These are phyloP conservation scores for Kwoniella heveanensis DNA, from an alignment of 768 basidiomycete genomes.

Conservation along the genomic window DNA sequence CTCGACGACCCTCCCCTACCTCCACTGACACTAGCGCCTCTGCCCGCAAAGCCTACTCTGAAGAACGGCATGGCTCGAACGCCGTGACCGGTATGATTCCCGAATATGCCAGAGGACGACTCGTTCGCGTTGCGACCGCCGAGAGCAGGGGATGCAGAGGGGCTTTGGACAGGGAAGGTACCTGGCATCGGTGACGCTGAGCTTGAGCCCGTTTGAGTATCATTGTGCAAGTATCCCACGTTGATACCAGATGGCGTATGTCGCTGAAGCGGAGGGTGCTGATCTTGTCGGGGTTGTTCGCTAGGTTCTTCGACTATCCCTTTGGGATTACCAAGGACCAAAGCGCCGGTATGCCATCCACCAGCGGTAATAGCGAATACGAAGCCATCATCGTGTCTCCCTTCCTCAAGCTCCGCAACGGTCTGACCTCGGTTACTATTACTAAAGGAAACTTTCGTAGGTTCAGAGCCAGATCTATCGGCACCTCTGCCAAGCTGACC, in stretches of 20 bases:
- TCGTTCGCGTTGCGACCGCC: neutral
- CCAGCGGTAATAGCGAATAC: conserved; percentile 78
- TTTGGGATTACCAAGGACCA: conserved; percentile 65
- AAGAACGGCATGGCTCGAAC: conserved; percentile 22
- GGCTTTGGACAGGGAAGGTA: conserved; percentile 5
- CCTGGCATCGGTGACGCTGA: neutral
- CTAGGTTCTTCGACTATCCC: neutral
- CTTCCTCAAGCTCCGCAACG: too few species aligned
- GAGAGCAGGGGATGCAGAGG: neutral
- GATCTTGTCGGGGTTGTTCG: neutral
- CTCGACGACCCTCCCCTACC: conserved; percentile 7
- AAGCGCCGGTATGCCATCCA: conserved; percentile 89
- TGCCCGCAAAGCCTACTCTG: conserved; percentile 19
- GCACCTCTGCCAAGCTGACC: conserved; percentile 84
- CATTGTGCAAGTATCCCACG: neutral
- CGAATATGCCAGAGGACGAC: neutral
- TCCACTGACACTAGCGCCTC: conserved; percentile 7
- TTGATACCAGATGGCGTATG: neutral
- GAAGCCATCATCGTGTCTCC: conserved; percentile 58
- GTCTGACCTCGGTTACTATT: conserved; percentile 29
- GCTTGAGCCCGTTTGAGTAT: neutral
- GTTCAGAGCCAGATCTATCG: conserved; percentile 59
- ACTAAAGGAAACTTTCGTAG: conserved; percentile 46
- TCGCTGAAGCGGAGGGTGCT: neutral
- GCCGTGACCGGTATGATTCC: neutral